Base-by-base conservation (phyloP, 2,329 filamentous ascomycete species). In the Penicillium sp. region DNA sequence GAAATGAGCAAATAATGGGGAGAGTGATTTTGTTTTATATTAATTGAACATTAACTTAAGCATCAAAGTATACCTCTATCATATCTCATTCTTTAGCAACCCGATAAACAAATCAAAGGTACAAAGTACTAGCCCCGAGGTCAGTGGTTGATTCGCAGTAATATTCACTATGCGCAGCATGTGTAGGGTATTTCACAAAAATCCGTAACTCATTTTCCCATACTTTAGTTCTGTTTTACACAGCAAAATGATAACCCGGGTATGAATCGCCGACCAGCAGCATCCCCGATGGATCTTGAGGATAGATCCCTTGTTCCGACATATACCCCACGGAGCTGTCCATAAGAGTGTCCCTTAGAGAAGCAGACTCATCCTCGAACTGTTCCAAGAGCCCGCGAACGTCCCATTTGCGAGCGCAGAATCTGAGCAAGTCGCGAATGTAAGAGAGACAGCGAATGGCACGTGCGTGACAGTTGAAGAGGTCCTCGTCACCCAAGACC, bases 391-490 rank as follows among this genome's bases (percentile, higher is more conserved):
- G 61, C 5, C 16, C 40, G 8, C 55, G 57, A 29, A 72, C 54
- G 41, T 68, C 66, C 74, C 74, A 76, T 48, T 72, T 71, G 31
- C 61, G 62, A 18, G 57, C 55, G 16, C 69, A 68, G 45, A 69
- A 71, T 18, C 67, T 59, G 3, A 76, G 65, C 18, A 76, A 57
- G 16, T 66, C 66, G 14, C 63, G 58, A 14, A 67, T 65, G 45
- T 73, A 69, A 4, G 59, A 54, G 6, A 76, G 58, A 47, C 67
- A 72, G 42, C 66, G 64, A 32, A 67, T 54, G 6, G 72, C 71
- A 21, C 72, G 71, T 16, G 64, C 59, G 31, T 65, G 63, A 39
- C 66, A 71, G 45, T 72, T 69, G 38, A 72, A 63, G n/a, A 69
- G 66, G 45, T 72, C 67, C 39, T 69, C 67, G 11, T 54, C 58